Evolutionary conservation across 768 basidiomycete species (phyloP), one percentile per base, ranked within the genome.

Genomic region (Tephrocybe sp.): DNA sequence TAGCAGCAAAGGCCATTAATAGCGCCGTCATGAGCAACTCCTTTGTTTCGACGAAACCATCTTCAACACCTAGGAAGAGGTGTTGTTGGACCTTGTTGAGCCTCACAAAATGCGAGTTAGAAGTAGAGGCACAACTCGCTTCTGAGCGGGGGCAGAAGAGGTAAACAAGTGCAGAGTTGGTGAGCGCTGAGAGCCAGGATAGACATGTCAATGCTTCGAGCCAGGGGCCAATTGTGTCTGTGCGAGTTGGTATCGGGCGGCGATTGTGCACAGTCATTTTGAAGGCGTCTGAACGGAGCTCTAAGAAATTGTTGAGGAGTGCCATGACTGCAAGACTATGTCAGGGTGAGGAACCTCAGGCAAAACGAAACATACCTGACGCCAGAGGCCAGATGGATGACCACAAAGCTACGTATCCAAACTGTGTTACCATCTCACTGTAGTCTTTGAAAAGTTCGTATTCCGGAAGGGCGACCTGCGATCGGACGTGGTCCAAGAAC

Each of bases 371-470:
- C 79, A 34, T 48, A 87, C 86, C 75, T 20, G 92, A 85, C 2
- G 92, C 88, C 14, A 98, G 73, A 2, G 95, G 92, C 93, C 94
- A 98, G 52, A 95, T 91, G 26, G 91, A 85, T 40, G 85, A 89
- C 92, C 94, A 98, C 17, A 98, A 73, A 7, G 83, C 84, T 26
- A 98, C 84, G 63, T 96, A 94, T 0, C 96, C 95, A 65, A 96
- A 97, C 62, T 95, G 92, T 8, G 89, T 87, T 13, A 90, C 90
- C 95, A 99, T 98, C 72, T 99, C 97, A 61, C 83, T 84, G 68
- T 96, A 99, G 69, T 98, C 96, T 46, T 74, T 80, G 60, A 92
- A 94, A 5, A 88, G 72, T 32, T 84, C 79, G 60, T 95, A 94
- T 34, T 84, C 84, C 0, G 94, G 89, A 42, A 95, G 72, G 20